Conservation (phyloP, 2,329 filamentous ascomycete species). For the Diaporthe sp. region DNA sequence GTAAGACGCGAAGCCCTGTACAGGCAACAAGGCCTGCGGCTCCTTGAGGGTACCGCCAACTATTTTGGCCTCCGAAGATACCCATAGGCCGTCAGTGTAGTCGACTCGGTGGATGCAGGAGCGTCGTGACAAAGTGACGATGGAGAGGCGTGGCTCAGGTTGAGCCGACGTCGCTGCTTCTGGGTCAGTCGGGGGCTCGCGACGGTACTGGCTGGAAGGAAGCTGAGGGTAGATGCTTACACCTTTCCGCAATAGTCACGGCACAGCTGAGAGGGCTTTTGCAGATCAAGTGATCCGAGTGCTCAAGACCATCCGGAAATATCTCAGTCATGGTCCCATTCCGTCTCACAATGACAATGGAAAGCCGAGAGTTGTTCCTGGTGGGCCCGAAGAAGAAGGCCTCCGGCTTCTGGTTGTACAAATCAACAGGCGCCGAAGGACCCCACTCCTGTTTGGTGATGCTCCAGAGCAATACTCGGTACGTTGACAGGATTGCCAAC, state of each 20-base stretch:
- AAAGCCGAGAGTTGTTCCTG: slow-evolving; percentile 55
- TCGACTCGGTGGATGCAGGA: slow-evolving; percentile 65
- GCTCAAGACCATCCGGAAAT: slow-evolving; percentile 59
- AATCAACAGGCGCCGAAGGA: slow-evolving; percentile 66
- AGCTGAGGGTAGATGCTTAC: slow-evolving; percentile 50
- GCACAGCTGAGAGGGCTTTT: slow-evolving; percentile 67
- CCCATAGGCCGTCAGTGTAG: slow-evolving; percentile 62
- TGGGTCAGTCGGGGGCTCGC: not conserved
- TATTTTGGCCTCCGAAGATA: slow-evolving; percentile 61
- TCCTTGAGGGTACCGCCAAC: slow-evolving; percentile 57
- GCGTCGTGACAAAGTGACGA: slow-evolving; percentile 64
- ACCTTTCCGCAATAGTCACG: slow-evolving; percentile 60
- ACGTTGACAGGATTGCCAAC: slow-evolving; percentile 75
- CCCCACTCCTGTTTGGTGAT: slow-evolving; percentile 70
- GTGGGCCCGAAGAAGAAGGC: slow-evolving; percentile 73
- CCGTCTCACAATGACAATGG: slow-evolving; percentile 73
- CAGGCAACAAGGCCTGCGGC: slow-evolving; percentile 69
- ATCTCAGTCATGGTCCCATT: slow-evolving; percentile 76
- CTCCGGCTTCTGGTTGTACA: slow-evolving; percentile 70
- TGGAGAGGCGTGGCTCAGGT: slow-evolving; percentile 48
- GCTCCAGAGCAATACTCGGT: slow-evolving; percentile 74
- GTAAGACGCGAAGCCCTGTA: slow-evolving; percentile 71
- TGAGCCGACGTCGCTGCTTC: slow-evolving; percentile 43
- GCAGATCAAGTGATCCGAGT: slow-evolving; percentile 63
- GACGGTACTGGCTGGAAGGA: not conserved